Evolutionary conservation across 768 basidiomycete genomes (phyloP), one percentile per base, ranked within the genome.

Genomic region (Tricholoma matsutake): DNA sequence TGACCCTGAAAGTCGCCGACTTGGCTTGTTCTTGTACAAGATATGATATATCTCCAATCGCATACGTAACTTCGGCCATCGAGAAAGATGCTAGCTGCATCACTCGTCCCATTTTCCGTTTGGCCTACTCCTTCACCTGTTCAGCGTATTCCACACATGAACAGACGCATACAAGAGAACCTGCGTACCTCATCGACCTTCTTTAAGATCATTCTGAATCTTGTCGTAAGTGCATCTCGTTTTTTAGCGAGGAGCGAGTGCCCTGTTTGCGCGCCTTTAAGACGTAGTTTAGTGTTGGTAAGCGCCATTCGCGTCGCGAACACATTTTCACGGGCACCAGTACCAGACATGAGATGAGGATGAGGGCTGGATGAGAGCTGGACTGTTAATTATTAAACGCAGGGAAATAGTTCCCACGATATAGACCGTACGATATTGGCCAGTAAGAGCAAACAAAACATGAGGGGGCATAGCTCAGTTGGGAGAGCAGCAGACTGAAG

Each of bases 51-150:
- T 98, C 97, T 65, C 93, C 93, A 8, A 97, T 96, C 34, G 96
- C 87, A 77, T 98, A 99, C 18, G 96, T 96, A 65, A 99, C 97
- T 75, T 98, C 96, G 0, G 97, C 97, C 79, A 98, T 89, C 45
- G 96, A 97, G 82, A 99, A 97, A 43, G 97, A 98, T 25, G 97
- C 97, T 55, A 98, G 83, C 74, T 99, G 97, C 88, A 99, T 97
- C 25, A 98, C 96, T 61, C 92, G 84, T 31, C 97, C 97, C 97
- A 98, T 99, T 79, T 98, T 96, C 61, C 95, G 86, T 75, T 99
- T 99, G 9, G 97, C 96, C 96, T 98, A 64, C 62, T 63, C 5
- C 58, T 66, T 72, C 56, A 61, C 65, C 58, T 64, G 61, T 65
- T 73, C 51, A 71, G 61, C 57, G 66, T 41, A 64, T 16, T 51